Base-by-base conservation (phyloP, 1,139 yeast species). In the Nakaseomyces glabratus region DNA sequence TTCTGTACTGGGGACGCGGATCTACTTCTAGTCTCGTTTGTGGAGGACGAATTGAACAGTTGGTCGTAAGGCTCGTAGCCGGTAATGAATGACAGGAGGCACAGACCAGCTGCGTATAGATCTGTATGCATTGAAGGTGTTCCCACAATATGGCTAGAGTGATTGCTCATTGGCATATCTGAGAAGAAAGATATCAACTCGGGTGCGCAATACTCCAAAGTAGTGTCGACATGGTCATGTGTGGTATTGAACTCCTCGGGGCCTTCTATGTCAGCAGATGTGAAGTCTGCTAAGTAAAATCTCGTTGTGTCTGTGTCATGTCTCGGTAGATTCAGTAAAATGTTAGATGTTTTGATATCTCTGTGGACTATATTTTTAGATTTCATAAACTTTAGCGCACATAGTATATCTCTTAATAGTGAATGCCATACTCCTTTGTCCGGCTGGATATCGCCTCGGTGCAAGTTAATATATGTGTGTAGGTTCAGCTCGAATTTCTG, bases 271-370 rank as follows among this genome's bases (percentile, higher is more conserved):
- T 26, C 30, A 10, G 40, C 39, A 2, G 48, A 41, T 3, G 47
- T 41, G 29, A 45, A 44, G 29, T 45, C 48, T 11, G 45, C 42
- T 24, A 45, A 24, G 26, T 30, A 39, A 18, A 41, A 43, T 14
- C 30, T 28, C 4, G 21, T 12, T 3, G 34, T 28, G 11, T 28
- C 26, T 9, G 11, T 26, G 2, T 6, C 21, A 26, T 26, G 11
- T 7, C 15, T n/a, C 2, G 30, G 30, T 4, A 18, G 17, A n/a
- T 18, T 37, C 7, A 44, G 23, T 13, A 46, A 28, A 19, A 46
- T 38, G 24, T 46, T 46, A 8, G 47, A 45, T 1, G 48, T 43
- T 29, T 46, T 46, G 6, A 46, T 44, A 24, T 46, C 49, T 11
- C 49, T 45, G 25, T 46, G 49, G 12, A 44, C 37, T 19, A 44